Base-by-base conservation (phyloP, 1,284 basidiomycete species). In the Sporisorium graminicola region DNA sequence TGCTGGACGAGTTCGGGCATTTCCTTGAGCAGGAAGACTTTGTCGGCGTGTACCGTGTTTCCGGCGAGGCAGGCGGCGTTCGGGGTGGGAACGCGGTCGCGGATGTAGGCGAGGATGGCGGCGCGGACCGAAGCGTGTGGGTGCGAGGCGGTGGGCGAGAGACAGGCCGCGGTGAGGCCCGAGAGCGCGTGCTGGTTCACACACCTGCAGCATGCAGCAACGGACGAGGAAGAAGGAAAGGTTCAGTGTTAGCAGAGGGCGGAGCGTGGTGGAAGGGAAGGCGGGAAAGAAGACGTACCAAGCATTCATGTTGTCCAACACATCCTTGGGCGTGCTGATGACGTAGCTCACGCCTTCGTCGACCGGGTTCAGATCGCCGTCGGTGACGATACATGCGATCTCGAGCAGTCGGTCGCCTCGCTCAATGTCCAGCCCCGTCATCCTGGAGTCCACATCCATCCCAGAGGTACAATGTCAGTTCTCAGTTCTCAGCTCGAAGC, bases 11-110 rank as follows among this genome's bases (percentile, higher is more conserved):
- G 65, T 40, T 91, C 89, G 4, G 93, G 92, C 91, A 94, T 93
- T 67, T 92, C 90, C 78, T 90, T 89, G 2, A 86, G 87, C 14
- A 95, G 87, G 81, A 95, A 95, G 2, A 87, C 85, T 64, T 90
- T 88, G 85, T 95, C 93, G 1, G 89, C 90, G 79, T 95, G 92
- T 1, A 94, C 91, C 7, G 92, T 92, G 83, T 89, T 94, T 2
- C 93, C 93, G 0, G 93, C 92, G 14, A 95, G 88, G 12, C 93
- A 89, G 4, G 89, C 93, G 1, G 87, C 86, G 43, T 88, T 83
- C 49, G 77, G 78, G 16, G 84, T 81, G 2, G 88, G 88, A 14
- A 89, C 81, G 77, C 88, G 87, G 46, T 86, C 86, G 54, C 86
- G 78, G 47, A 89, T 85, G 77, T 89, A 89, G 35, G 83, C 84